Conservation (phyloP, 2,329 filamentous ascomycete species). For the Claviceps cyperi region DNA sequence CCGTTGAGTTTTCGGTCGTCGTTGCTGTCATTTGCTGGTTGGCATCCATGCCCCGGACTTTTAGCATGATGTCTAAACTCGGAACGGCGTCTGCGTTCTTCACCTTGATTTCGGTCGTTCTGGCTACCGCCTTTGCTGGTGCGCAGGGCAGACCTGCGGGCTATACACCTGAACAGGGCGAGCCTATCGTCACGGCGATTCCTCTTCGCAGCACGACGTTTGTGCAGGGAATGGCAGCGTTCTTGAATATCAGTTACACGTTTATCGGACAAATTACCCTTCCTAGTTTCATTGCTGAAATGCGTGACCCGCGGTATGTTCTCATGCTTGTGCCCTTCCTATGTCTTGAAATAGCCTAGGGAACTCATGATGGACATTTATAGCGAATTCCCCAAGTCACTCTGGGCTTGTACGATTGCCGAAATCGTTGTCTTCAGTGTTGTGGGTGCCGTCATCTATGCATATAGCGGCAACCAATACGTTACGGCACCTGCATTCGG, state of each 20-base stretch:
- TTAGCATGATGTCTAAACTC: constrained; percentile 63
- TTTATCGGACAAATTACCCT: constrained; percentile 94
- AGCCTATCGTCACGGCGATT: constrained; percentile 52
- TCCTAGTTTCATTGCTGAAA: constrained; percentile 89
- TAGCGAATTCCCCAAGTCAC: constrained; percentile 79
- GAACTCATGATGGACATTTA: constrained; percentile 17
- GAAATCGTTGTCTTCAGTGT: constrained; percentile 77
- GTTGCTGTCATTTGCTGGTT: constrained; percentile 62
- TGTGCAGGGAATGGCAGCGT: constrained; percentile 69
- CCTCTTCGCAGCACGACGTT: constrained; percentile 62
- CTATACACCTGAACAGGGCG: constrained; percentile 44
- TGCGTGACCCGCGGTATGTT: constrained; percentile 47
- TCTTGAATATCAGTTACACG: constrained; percentile 90
- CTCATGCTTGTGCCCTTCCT: neutral
- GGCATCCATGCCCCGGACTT: constrained; percentile 74
- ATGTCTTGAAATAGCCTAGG: too few species aligned
- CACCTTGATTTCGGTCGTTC: constrained; percentile 76
- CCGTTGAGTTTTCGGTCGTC: constrained; percentile 64
- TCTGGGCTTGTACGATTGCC: constrained; percentile 80
- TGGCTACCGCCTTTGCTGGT: constrained; percentile 71
- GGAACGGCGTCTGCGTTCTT: constrained; percentile 71
- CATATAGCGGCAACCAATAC: constrained; percentile 81
- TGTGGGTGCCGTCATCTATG: constrained; percentile 69
- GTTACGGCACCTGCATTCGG: constrained; percentile 80
- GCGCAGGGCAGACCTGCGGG: constrained; percentile 60